phyloP scores from a whole-genome alignment of 2,329 filamentous ascomycete species.

The Paraphaeosphaeria sporulosa region DNA sequence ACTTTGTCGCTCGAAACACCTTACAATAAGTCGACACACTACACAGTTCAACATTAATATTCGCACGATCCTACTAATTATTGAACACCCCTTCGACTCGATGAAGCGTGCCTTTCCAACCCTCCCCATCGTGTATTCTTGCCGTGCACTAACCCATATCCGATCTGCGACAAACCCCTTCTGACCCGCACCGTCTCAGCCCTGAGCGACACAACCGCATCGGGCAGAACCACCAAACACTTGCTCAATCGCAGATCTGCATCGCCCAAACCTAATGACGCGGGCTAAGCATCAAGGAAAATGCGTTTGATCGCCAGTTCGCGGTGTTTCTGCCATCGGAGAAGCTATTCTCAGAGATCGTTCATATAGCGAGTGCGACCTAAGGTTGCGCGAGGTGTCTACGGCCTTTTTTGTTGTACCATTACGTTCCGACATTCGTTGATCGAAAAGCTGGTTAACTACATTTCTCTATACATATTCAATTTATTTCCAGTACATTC shows the following conservation, averaged over 20 bases:
- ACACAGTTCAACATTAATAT: no score
- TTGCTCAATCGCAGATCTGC: constrained; percentile 15
- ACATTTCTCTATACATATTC: constrained; percentile 1
- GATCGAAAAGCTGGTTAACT: constrained; percentile 17
- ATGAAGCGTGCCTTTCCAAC: neutral
- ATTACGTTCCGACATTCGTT: constrained; percentile 17
- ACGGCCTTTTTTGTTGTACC: no score
- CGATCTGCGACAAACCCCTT: neutral
- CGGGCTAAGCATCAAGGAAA: constrained; percentile 1
- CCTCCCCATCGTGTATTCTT: no score
- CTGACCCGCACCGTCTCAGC: constrained; percentile 16
- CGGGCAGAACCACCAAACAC: constrained; percentile 20
- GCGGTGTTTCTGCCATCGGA: no score
- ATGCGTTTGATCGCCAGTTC: constrained; percentile 22
- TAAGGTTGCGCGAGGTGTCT: no score
- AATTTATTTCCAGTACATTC: neutral
- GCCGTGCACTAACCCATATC: no score
- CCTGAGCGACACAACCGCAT: neutral
- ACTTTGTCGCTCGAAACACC: neutral
- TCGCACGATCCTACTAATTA: neutral
- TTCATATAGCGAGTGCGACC: no score
- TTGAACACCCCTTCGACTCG: neutral
- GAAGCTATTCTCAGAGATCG: no score
- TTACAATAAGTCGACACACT: neutral
- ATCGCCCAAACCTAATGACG: constrained; percentile 2